phyloP scores from a whole-genome alignment of 2,329 filamentous ascomycete genomes.

The Madurella mycetomatis region DNA sequence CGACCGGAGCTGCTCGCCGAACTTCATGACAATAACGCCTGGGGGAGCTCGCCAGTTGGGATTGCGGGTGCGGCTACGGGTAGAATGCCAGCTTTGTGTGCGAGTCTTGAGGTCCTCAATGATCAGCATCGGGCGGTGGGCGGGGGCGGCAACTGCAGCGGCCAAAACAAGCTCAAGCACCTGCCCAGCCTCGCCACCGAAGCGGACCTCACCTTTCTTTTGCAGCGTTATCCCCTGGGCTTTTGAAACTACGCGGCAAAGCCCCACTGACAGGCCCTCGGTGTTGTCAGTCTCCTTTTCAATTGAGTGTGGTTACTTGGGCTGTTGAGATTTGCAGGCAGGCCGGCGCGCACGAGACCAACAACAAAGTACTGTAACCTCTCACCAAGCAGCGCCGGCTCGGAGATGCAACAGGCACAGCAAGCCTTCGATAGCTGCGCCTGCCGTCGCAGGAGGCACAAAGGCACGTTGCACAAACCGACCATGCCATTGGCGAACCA shows the following conservation, averaged over 20 bases:
- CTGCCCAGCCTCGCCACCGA: background rate
- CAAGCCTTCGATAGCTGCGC: background rate
- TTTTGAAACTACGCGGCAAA: background rate
- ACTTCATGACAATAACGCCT: constrained; percentile 65
- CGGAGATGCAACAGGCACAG: too few relatives aligned
- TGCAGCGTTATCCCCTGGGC: background rate
- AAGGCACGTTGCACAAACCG: constrained; percentile 17
- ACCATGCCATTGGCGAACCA: constrained; percentile 3
- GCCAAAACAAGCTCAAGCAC: background rate
- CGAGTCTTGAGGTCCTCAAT: constrained; percentile 46
- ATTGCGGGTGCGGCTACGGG: constrained; percentile 24
- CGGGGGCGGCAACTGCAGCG: background rate
- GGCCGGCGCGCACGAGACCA: background rate
- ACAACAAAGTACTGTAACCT: too few relatives aligned
- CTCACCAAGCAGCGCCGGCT: too few relatives aligned
- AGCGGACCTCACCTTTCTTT: background rate
- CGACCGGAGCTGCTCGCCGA: constrained; percentile 93
- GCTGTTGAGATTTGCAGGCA: too few relatives aligned
- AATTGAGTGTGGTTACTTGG: too few relatives aligned
- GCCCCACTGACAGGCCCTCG: too few relatives aligned
- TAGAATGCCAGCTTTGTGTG: constrained; percentile 39
- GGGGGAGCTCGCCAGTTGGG: constrained; percentile 39
- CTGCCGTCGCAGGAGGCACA: background rate
- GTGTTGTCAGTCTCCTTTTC: too few relatives aligned
- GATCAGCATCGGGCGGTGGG: constrained; percentile 44